Evolutionary conservation across 225 moss, liverwort and hornwort genomes (phyloP).

Genomic region (Thuidium tamariscinum): DNA sequence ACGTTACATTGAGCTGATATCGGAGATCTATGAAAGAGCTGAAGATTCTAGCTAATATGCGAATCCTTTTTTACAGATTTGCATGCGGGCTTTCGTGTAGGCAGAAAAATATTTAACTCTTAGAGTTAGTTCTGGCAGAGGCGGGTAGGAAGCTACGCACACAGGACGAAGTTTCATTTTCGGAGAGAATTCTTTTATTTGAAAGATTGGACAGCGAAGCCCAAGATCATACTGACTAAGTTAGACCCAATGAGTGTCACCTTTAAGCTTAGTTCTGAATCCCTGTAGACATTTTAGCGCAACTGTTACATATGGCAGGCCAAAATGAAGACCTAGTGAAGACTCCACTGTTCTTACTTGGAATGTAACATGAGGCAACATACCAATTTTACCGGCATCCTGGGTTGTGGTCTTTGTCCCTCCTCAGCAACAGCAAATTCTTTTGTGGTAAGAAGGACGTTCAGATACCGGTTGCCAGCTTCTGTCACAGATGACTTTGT

Average conservation of each 20-base stretch:
- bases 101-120: not conserved
- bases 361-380: slow-evolving; percentile 6
- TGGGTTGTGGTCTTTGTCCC: not conserved
- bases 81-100: slow-evolving; percentile 16
- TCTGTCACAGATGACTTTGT: not conserved
- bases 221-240: not conserved
- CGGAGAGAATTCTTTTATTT: not conserved
- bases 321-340: not conserved
- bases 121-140: not conserved
- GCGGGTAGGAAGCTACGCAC: not conserved
- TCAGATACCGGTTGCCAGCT: too few relatives aligned
- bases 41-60: not conserved
- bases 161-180: slow-evolving; percentile 6
- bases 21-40: not conserved
- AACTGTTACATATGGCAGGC: not conserved
- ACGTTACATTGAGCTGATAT: not conserved
- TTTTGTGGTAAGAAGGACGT: not conserved
- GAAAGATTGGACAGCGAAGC: not conserved
- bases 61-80: slow-evolving; percentile 5
- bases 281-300: slow-evolving; percentile 1
- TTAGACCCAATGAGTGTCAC: not conserved
- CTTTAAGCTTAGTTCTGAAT: not conserved
- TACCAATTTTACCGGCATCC: not conserved
- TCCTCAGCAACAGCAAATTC: not conserved
- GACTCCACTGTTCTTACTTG: slow-evolving; percentile 4